These are phyloP conservation scores for Tetrapyrgos nigripes DNA, from an alignment of 1,284 basidiomycete genomes.

Conservation along the genomic window DNA sequence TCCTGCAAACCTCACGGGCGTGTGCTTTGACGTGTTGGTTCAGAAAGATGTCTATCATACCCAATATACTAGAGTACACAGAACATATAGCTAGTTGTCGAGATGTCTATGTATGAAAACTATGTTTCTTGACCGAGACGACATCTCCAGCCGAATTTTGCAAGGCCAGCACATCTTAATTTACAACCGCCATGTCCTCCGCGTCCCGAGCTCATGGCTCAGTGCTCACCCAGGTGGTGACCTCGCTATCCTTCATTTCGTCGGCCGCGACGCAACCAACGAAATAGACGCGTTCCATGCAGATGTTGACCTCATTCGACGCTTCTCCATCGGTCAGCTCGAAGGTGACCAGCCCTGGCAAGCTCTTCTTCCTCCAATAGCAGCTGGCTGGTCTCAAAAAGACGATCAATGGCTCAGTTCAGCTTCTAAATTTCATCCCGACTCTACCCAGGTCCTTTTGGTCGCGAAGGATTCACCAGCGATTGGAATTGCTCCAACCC, in stretches of 20 bases:
- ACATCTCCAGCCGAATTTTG: conserved; percentile 74
- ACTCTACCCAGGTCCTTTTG: conserved; percentile 67
- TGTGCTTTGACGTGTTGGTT: too few relatives aligned
- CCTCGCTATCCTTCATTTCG: conserved; percentile 93
- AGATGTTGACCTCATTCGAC: conserved; percentile 65
- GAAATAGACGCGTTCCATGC: conserved; percentile 95
- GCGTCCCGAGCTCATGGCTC: conserved; percentile 87
- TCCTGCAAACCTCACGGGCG: too few relatives aligned
- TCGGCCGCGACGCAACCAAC: conserved; percentile 94
- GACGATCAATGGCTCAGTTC: conserved; percentile 66
- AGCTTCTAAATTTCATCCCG: conserved; percentile 53
- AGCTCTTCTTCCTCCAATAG: conserved; percentile 89
- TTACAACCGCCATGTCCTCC: conserved; percentile 79
- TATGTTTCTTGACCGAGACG: conserved; percentile 49
- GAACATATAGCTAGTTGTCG: too few relatives aligned
- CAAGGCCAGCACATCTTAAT: conserved; percentile 84
- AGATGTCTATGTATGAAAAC: too few relatives aligned
- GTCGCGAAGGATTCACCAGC: conserved; percentile 45
- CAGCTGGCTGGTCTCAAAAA: conserved; percentile 80
- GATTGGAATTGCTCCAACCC: conserved; percentile 52
- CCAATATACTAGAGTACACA: too few relatives aligned
- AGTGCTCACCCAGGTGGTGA: conserved; percentile 88
- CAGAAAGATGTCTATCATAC: too few relatives aligned
- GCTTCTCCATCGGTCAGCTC: conserved; percentile 82
- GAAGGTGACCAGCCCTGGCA: conserved; percentile 70